phyloP scores from a whole-genome alignment of 2,329 filamentous ascomycete species.

The Colletotrichum sp. region DNA sequence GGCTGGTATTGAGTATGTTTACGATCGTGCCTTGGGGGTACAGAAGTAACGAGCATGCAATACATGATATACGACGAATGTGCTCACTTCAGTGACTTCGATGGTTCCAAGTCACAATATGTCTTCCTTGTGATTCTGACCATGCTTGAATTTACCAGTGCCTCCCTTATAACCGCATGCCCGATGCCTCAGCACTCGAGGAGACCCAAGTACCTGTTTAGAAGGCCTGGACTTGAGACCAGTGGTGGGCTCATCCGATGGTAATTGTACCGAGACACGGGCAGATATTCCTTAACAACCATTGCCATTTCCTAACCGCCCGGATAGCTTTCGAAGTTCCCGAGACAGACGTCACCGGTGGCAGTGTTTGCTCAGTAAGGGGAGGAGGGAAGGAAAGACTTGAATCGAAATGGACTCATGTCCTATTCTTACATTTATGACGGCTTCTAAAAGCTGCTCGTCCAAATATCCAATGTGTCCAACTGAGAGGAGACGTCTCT shows the following conservation, averaged over 20 bases:
- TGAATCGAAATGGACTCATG: not conserved
- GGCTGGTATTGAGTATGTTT: not conserved
- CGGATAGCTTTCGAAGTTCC: not conserved
- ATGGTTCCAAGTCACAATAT: not conserved
- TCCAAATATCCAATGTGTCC: not conserved
- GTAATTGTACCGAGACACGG: not conserved
- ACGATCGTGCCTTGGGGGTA: not conserved
- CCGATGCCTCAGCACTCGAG: not conserved
- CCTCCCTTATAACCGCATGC: not conserved
- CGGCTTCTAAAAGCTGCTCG: not conserved
- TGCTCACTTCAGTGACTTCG: not conserved
- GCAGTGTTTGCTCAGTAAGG: not conserved
- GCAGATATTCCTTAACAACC: not conserved
- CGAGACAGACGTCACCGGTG: not conserved
- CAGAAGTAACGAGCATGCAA: not conserved
- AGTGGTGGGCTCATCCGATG: not conserved
- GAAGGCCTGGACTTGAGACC: not conserved
- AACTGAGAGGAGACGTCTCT: not conserved
- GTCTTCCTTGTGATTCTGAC: not conserved
- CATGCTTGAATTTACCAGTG: not conserved
- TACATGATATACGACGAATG: not conserved
- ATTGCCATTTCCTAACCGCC: not conserved
- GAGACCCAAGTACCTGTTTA: not conserved
- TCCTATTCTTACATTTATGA: not conserved
- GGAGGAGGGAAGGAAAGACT: not conserved